These are phyloP conservation scores for Lactifluus echinatus DNA, from an alignment of 768 basidiomycete species.

Conservation along the genomic window DNA sequence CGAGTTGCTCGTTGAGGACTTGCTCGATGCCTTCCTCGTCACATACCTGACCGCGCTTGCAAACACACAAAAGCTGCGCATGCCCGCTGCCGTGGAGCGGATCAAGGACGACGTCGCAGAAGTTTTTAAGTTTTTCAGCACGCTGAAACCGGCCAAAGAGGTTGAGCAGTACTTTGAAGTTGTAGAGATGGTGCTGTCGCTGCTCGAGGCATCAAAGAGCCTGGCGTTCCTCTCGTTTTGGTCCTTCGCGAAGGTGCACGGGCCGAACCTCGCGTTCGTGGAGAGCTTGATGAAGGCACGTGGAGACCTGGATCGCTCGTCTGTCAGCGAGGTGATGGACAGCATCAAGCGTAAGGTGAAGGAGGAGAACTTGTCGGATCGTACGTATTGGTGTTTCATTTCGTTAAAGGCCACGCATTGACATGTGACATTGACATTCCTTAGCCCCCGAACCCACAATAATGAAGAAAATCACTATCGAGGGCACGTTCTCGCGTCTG, in stretches of 20 bases:
- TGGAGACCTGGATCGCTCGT: constrained; percentile 84
- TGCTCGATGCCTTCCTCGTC: constrained; percentile 85
- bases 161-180: constrained; percentile 80
- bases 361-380: constrained; percentile 76
- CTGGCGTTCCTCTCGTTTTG: constrained; percentile 91
- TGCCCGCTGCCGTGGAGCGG: constrained; percentile 76
- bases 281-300: constrained; percentile 85
- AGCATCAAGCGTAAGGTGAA: constrained; percentile 87
- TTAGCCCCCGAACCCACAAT: constrained; percentile 76
- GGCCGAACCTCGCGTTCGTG: constrained; percentile 86
- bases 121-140: constrained; percentile 73
- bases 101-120: constrained; percentile 76
- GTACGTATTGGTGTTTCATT: constrained; percentile 38
- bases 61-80: constrained; percentile 74
- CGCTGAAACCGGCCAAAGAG: constrained; percentile 68
- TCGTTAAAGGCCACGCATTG: constrained; percentile 1
- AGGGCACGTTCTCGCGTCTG: constrained; percentile 68
- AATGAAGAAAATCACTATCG: constrained; percentile 83
- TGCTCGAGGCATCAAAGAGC: constrained; percentile 81
- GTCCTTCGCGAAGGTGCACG: constrained; percentile 88
- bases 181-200: constrained; percentile 69
- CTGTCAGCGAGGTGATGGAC: constrained; percentile 87
- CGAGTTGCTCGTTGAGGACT: constrained; percentile 86
- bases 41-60: constrained; percentile 83
- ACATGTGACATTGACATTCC: not conserved